Base-by-base conservation (phyloP, 306 rosid species). In the Potentilla sterilis region DNA sequence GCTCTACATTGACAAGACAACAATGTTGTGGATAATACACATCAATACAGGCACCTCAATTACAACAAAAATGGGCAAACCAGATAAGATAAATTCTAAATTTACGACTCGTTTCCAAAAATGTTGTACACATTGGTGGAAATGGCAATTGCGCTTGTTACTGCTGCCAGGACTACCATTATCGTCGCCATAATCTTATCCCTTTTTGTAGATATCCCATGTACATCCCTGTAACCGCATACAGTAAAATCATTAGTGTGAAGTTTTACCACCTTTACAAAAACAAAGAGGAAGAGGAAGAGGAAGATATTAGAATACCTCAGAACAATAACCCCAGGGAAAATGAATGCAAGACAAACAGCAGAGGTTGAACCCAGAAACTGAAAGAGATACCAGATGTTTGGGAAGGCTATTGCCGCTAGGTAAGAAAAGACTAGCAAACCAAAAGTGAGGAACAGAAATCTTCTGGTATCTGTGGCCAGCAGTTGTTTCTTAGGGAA, bases 331-430 rank as follows among this genome's bases (percentile, higher is more conserved):
- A 78, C 81, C 65, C 86, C 97, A 16, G 99, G 99, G 81, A 95
- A 95, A 58, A 95, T 85, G 79, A 95, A 95, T 80, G 92, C 96
- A 18, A 95, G 97, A 84, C 86, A 86, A 59, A 91, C 80, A 0
- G 97, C 99, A 46, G 96, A 73, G 37, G 99, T 81, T 74, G 97
- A 95, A 48, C 99, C 99, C 75, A 95, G 35, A 79, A 95, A 88
- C 83, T 92, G 97, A 86, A 95, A 92, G 76, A 92, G 83, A 47
- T 83, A 90, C 99, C 98, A 95, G 74, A 95, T 90, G 80, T 89
- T 86, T 65, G 98, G 99, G 75, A 95, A 68, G 32, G 96, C 90
- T 42, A 92, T 92, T 40, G 98, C 97, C 46, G 92, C 93, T 14
- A 95, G 72, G 83, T 88, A 95, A 55, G 90, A 85, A 76, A 91